Base-by-base conservation (phyloP, 2,329 filamentous ascomycete species). In the Ophiocordyceps polyrhachis-furcata region DNA sequence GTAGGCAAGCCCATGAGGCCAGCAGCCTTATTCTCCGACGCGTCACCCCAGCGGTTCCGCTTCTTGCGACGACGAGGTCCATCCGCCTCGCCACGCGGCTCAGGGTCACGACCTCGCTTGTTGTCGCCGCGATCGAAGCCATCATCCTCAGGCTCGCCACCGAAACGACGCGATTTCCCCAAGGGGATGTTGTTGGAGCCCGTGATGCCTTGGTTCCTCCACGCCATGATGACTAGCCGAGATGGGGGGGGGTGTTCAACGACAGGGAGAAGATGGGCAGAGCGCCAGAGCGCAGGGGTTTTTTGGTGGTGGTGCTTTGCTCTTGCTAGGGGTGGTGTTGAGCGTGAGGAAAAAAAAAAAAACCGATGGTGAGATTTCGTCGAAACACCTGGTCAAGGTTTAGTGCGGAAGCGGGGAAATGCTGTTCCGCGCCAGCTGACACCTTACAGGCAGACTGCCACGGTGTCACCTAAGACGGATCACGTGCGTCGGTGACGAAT, bases 131-230 rank as follows among this genome's bases (percentile, higher is more conserved):
- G 65, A 49, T 71, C 65, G 44, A 50, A 51, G 41, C 57, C 59
- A 41, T 56, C 54, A 35, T 55, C 62, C 40, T 63, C 62, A 15
- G 58, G 57, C 7, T 81, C 76, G 43, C 75, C 80, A 52, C 74
- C 83, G 49, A 78, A 81, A 55, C 93, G 87, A 49, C 88, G 83
- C 56, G 83, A 78, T 55, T 78, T 93, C 44, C 91, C 91, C 49
- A 98, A 69, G 49, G 91, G 91, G 56, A 98, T 93, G 58, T 95
- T 96, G 66, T 98, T 98, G 41, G 93, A 96, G 44, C 91, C 91
- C 19, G 91, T 98, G 61, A 94, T 93, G 54, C 91, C 91, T 62
- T 80, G 76, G 47, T 66, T 76, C 68, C 76, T 70, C 77, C 77
- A 81, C 56, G 77, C 69, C 77, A 81, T 81, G 6, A 51, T 68